Base-by-base conservation (phyloP, 495 filamentous ascomycete genomes). In the Podospora pseudoanserina region DNA sequence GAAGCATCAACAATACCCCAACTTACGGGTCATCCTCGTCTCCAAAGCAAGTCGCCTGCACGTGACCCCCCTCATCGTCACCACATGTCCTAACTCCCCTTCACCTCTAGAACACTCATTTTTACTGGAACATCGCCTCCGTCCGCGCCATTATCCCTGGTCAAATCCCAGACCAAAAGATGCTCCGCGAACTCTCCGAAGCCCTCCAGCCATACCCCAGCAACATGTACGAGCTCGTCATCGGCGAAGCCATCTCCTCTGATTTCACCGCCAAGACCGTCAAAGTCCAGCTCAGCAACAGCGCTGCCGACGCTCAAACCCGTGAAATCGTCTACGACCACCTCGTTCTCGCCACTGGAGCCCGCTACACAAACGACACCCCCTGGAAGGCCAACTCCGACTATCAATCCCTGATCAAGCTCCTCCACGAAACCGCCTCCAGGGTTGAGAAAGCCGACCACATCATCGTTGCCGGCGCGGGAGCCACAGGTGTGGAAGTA, bases 341-440 rank as follows among this genome's bases (percentile, higher is more conserved):
- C 60, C 89, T 97, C 0, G 89, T 98, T 27, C 86, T 98, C 7
- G 93, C 94, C 23, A 98, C 94, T 1, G 94, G 94, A 63, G 95
- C 94, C 23, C 91, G 96, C 79, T 92, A 92, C 49, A 81, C 74
- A 44, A 80, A 75, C 32, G 63, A 71, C 27, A 69, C 79, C 55
- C 82, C 82, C 5, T 84, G 82, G 82, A 84, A 84, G 72, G 76
- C 76, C 63, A 57, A 66, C 28, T 75, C 75, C 70, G 76, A 72
- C 53, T 78, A 81, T 69, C 79, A 81, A 63, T 73, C 80, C 30
- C 62, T 69, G 13, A 2, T 75, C 11, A 71, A 65, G 9, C 62
- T 71, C 13, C 67, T 84, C 13, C 44, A 75, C 54, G 9, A 66
- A 1, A 77, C 76, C 23, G 71, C 75, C 61, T 68, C 71, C 44